Base-by-base conservation (phyloP, 345 rosid genomes). In the Nephelium lappaceum region DNA sequence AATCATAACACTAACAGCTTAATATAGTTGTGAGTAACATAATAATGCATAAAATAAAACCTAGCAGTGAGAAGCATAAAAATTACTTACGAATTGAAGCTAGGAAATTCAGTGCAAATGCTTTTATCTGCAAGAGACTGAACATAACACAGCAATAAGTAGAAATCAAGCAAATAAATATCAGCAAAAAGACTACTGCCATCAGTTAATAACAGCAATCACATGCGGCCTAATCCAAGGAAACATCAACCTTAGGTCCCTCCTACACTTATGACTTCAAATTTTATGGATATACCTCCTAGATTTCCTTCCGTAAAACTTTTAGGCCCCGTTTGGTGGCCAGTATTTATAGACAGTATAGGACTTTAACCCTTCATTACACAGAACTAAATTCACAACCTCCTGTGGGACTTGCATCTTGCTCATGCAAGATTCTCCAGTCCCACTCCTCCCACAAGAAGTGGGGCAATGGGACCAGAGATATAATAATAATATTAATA, bases 121-220 rank as follows among this genome's bases (percentile, higher is more conserved):
- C 80, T 51, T 89, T 87, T 89, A 75, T 83, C 98, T 81, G 93
- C 93, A 70, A 92, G 70, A 85, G 84, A 82, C 98, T 95, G 84
- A 84, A 84, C n/a, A 31, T 31, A 86, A 77, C 27, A 67, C 64
- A 83, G 36, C 47, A 80, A 71, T 83, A 21, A 58, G 63, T 73
- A 88, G 84, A 38, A 57, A 45, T 69, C 67, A 45, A 63, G 23
- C 3, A 31, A 19, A 71, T 8, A 75, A 66, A 57, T 41, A 69
- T 43, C 23, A 4, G 25, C 23, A n/a, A 58, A 58, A 58, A 8
- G 1, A 21, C 25, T 58, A 58, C 21, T 58, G 63, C 0, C 38
- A 62, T 27, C 58, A 24, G 9, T 16, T 0, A 61, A 5, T 58
- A 21, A 58, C 25, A 58, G n/a, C 24, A 58, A 19, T 58, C 63